Evolutionary conservation across 225 moss, liverwort and hornwort genomes (phyloP).

Genomic region (Ulota crispa): DNA sequence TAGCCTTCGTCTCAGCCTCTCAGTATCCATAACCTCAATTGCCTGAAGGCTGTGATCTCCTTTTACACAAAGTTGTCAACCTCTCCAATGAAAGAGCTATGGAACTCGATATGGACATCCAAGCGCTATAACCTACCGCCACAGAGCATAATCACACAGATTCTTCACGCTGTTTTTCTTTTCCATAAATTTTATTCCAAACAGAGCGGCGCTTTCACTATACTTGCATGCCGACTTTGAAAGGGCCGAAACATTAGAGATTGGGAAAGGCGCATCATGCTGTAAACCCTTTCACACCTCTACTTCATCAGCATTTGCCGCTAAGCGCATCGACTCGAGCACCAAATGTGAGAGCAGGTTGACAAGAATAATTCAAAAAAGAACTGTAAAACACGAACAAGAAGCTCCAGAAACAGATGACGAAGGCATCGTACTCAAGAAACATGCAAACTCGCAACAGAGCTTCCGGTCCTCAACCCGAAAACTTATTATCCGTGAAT

Average conservation of each 20-base stretch:
- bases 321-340: not conserved
- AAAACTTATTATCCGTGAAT: too few relatives aligned
- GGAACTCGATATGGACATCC: not conserved
- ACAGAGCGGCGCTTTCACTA: not conserved
- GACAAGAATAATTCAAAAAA: not conserved
- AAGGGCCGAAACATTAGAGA: constrained; percentile 9
- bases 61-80: not conserved
- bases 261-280: constrained; percentile 19
- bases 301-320: not conserved
- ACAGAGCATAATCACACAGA: not conserved
- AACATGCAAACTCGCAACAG: not conserved
- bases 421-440: not conserved
- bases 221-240: not conserved
- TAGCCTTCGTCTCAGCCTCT: not conserved
- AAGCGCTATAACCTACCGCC: not conserved
- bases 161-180: not conserved
- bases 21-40: not conserved
- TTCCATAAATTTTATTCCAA: not conserved
- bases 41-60: not conserved
- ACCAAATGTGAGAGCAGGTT: not conserved
- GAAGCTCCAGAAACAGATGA: not conserved
- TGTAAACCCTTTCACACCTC: constrained; percentile 29
- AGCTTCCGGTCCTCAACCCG: not conserved
- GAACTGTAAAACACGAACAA: not conserved
- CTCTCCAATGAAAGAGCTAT: not conserved